These are phyloP conservation scores for Abortiporus biennis DNA, from an alignment of 1,284 basidiomycete species.

Conservation along the genomic window DNA sequence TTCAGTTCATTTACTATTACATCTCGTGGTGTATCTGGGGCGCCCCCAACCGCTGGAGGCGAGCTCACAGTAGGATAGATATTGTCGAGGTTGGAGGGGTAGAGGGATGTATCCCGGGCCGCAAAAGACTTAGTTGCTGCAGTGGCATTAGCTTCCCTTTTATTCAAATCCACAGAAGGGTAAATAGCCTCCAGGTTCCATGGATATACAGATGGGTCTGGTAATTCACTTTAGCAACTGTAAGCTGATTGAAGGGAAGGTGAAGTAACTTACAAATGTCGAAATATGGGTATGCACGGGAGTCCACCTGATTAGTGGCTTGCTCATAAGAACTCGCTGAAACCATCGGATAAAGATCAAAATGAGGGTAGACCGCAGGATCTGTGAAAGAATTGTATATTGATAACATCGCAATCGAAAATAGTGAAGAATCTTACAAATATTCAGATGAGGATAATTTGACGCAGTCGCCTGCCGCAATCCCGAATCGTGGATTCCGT, in stretches of 20 bases:
- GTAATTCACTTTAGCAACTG: not conserved
- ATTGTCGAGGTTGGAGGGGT: slow-evolving; percentile 6
- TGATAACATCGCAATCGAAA: too few species aligned
- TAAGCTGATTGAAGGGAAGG: not conserved
- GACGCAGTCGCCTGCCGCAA: not conserved
- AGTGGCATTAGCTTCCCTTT: too few species aligned
- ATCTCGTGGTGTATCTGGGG: not conserved
- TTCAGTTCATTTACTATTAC: slow-evolving; percentile 2
- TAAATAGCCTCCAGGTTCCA: slow-evolving; percentile 1
- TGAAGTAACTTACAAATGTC: slow-evolving; percentile 16
- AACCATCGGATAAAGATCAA: slow-evolving; percentile 18
- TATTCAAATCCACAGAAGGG: not conserved
- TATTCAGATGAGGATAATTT: slow-evolving; percentile 22
- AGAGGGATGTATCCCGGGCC: slow-evolving; percentile 3
- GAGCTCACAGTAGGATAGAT: slow-evolving; percentile 6
- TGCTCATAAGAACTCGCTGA: not conserved
- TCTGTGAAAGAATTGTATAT: slow-evolving; percentile 20
- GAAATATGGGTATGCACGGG: slow-evolving; percentile 11
- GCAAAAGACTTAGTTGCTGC: too few species aligned
- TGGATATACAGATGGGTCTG: slow-evolving; percentile 15
- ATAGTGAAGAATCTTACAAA: slow-evolving; percentile 18
- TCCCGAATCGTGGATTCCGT: too few species aligned
- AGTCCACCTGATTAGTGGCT: not conserved
- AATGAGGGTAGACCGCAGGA: slow-evolving; percentile 33
- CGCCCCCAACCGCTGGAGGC: slow-evolving; percentile 9